phyloP scores from a whole-genome alignment of 805 yeast genomes.

The Priceomyces castillae region DNA sequence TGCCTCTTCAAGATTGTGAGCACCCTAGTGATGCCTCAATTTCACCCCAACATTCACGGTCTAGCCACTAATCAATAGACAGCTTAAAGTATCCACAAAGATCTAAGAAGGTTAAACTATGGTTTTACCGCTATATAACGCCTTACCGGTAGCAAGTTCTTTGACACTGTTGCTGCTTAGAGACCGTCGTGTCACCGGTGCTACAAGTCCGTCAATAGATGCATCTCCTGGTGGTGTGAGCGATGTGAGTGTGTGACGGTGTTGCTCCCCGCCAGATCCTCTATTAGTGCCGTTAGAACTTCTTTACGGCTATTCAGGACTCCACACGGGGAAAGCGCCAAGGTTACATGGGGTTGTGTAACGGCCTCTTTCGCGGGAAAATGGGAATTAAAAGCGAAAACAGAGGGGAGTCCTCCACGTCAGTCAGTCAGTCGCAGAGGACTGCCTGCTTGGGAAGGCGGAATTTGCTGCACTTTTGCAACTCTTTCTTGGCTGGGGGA shows the following conservation, averaged over 20 bases:
- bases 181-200: background rate
- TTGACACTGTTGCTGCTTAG: background rate
- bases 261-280: background rate
- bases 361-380: background rate
- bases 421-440: background rate
- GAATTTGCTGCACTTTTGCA: background rate
- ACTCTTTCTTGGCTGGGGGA: background rate
- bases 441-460: background rate
- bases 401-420: background rate
- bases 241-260: background rate
- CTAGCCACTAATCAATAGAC: background rate
- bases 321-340: background rate
- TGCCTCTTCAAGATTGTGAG: background rate
- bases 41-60: background rate
- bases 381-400: background rate
- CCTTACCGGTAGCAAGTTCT: background rate
- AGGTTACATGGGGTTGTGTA: background rate
- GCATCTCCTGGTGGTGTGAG: background rate
- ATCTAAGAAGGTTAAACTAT: background rate
- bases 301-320: background rate
- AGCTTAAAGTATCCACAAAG: background rate
- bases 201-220: background rate
- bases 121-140: background rate
- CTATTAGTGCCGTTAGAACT: background rate
- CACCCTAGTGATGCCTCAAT: background rate